A percentile compares a stretch with the other conserved stretches of the same genome.
Evolutionary conservation across 73 alveolate genomes (phyloP).

Genomic region (Paramecium caudatum): DNA sequence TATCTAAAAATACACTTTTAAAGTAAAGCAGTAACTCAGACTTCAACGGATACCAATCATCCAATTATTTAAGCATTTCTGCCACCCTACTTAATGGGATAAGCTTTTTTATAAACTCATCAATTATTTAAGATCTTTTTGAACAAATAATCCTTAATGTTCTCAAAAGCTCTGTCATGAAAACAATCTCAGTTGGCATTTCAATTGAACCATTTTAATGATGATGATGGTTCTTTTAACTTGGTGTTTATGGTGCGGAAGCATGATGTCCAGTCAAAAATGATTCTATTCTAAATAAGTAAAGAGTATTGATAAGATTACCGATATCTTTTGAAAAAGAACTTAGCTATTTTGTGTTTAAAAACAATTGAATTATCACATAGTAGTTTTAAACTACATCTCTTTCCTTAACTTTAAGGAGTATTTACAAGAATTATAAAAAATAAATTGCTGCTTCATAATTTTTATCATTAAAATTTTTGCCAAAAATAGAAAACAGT

Average conservation of each 20-base stretch:
- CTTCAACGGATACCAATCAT: slow-evolving; percentile 64
- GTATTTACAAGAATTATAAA: neutral
- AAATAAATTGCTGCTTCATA: slow-evolving; percentile 57
- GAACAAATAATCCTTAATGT: neutral
- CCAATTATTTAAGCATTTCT: slow-evolving; percentile 21
- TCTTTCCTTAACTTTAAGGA: slow-evolving; percentile 42
- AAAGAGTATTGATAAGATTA: neutral
- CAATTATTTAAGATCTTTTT: slow-evolving; percentile 13
- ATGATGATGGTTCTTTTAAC: neutral
- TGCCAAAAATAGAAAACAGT: slow-evolving; percentile 25
- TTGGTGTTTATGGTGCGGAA: neutral
- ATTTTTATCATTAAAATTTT: slow-evolving; percentile 17
- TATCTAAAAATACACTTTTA: slow-evolving; percentile 40
- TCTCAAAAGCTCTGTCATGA: slow-evolving; percentile 2
- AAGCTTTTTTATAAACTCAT: slow-evolving; percentile 33
- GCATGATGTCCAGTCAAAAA: neutral
- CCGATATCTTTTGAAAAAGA: slow-evolving; percentile 15
- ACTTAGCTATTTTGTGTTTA: neutral
- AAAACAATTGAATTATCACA: neutral
- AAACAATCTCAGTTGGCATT: slow-evolving; percentile 39
- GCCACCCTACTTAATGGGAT: neutral
- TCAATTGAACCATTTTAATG: slow-evolving; percentile 2
- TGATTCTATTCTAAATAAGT: slow-evolving; percentile 36
- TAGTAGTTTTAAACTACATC: slow-evolving; percentile 61
- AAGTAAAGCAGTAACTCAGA: neutral